phyloP scores from a whole-genome alignment of 2,329 filamentous ascomycete species.

The Sarocladium strictum region DNA sequence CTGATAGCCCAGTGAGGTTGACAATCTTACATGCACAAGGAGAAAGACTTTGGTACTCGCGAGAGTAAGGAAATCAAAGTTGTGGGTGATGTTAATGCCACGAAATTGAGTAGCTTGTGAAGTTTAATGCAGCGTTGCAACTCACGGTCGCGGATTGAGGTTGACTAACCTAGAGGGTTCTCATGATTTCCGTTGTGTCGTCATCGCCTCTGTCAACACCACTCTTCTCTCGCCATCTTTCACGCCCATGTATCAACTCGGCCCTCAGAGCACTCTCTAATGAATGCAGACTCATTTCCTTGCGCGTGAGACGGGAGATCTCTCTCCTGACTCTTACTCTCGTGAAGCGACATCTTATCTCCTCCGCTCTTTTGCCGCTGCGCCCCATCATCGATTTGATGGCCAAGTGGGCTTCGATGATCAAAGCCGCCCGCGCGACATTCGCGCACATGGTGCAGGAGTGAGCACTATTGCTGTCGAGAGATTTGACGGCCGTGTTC shows the following conservation, averaged over 20 bases:
- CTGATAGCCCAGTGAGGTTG: too few relatives aligned
- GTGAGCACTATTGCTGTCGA: constrained; percentile 77
- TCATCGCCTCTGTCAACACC: neutral
- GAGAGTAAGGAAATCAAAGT: too few relatives aligned
- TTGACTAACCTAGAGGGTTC: too few relatives aligned
- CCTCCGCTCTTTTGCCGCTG: constrained; percentile 62
- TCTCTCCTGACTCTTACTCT: constrained; percentile 58
- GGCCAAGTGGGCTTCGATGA: constrained; percentile 32
- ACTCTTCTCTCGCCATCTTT: neutral
- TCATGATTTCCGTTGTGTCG: too few relatives aligned
- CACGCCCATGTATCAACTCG: neutral
- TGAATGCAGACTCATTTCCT: constrained; percentile 71
- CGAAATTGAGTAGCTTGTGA: too few relatives aligned
- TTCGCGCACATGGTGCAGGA: constrained; percentile 69
- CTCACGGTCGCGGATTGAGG: too few relatives aligned
- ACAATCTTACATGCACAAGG: too few relatives aligned
- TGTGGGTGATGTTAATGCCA: neutral
- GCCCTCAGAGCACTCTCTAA: constrained; percentile 16
- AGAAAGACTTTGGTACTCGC: too few relatives aligned
- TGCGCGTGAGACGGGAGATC: constrained; percentile 66
- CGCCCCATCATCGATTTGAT: constrained; percentile 64
- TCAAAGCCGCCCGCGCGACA: constrained; percentile 26
- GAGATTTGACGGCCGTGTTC: constrained; percentile 67
- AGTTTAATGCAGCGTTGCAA: too few relatives aligned
- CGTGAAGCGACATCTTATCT: constrained; percentile 60